Evolutionary conservation across 495 filamentous ascomycete genomes (phyloP).

Genomic region (Aspergillus haitiensis): DNA sequence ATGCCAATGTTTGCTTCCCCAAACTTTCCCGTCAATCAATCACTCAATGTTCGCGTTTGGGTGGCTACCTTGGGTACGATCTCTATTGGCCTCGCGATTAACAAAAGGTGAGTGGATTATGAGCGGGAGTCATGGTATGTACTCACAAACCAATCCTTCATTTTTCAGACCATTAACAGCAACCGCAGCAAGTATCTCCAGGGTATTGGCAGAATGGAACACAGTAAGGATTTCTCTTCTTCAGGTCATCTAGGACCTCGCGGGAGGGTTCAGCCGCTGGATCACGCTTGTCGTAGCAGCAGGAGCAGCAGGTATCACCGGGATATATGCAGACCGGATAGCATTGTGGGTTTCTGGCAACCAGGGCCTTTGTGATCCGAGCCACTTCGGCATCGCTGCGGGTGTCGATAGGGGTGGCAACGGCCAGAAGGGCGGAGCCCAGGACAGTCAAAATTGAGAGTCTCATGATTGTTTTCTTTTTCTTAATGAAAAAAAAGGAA

Average conservation of each 20-base stretch:
- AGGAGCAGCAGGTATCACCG: conserved; percentile 2
- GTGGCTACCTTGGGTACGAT: too few relatives aligned
- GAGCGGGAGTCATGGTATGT: too few relatives aligned
- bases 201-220: conserved; percentile 6
- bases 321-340: neutral
- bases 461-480: neutral
- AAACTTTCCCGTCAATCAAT: too few relatives aligned
- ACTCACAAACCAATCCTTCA: too few relatives aligned
- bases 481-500: too few relatives aligned
- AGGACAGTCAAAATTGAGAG: neutral
- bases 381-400: neutral
- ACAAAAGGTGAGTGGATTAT: too few relatives aligned
- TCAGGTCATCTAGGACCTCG: neutral
- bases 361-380: neutral
- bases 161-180: neutral
- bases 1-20: too few relatives aligned
- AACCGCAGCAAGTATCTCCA: neutral
- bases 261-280: neutral
- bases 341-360: neutral
- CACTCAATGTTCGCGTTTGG: too few relatives aligned
- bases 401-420: neutral
- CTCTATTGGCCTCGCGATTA: too few relatives aligned
- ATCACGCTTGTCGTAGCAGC: conserved; percentile 1
- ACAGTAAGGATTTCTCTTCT: conserved; percentile 2
- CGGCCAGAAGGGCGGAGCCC: conserved; percentile 1